phyloP scores from a whole-genome alignment of 2,329 filamentous ascomycete species.

The Scolecobasidium constrictum region DNA sequence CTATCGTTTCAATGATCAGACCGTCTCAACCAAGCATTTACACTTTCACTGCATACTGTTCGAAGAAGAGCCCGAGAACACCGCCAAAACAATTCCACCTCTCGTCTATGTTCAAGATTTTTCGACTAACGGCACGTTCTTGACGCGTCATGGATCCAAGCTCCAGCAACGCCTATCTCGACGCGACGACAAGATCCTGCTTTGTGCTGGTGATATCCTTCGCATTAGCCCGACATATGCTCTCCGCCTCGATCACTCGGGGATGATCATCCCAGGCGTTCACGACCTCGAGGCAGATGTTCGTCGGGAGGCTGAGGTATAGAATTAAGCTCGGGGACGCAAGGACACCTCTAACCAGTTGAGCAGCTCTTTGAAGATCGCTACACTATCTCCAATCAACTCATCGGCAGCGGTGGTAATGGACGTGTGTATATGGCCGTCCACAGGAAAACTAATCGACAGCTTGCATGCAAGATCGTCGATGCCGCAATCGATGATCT shows the following conservation, averaged over 20 bases:
- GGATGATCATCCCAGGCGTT: neutral
- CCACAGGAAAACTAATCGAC: constrained; percentile 41
- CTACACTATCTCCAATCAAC: constrained; percentile 38
- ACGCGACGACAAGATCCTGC: constrained; percentile 25
- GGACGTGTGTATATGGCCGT: constrained; percentile 45
- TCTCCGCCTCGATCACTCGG: constrained; percentile 1
- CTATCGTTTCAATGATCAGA: constrained; percentile 14
- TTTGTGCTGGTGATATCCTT: constrained; percentile 32
- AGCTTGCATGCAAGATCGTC: constrained; percentile 60
- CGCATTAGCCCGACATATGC: constrained; percentile 13
- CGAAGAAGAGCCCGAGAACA: constrained; percentile 23
- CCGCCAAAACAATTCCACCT: constrained; percentile 30
- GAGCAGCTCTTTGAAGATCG: constrained; percentile 35
- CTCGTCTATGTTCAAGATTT: constrained; percentile 37
- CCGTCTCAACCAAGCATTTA: constrained; percentile 35
- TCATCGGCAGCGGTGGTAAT: constrained; percentile 43
- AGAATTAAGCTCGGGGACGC: no score
- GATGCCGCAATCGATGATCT: constrained; percentile 24
- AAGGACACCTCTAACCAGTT: no score
- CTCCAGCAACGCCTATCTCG: constrained; percentile 2
- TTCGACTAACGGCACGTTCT: constrained; percentile 31
- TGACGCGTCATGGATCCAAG: constrained; percentile 12
- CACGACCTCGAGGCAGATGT: constrained; percentile 13
- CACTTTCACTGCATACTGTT: constrained; percentile 36
- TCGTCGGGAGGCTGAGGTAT: constrained; percentile 6